These are phyloP conservation scores for Barnettozyma salicaria DNA, from an alignment of 805 yeast species.

Conservation along the genomic window DNA sequence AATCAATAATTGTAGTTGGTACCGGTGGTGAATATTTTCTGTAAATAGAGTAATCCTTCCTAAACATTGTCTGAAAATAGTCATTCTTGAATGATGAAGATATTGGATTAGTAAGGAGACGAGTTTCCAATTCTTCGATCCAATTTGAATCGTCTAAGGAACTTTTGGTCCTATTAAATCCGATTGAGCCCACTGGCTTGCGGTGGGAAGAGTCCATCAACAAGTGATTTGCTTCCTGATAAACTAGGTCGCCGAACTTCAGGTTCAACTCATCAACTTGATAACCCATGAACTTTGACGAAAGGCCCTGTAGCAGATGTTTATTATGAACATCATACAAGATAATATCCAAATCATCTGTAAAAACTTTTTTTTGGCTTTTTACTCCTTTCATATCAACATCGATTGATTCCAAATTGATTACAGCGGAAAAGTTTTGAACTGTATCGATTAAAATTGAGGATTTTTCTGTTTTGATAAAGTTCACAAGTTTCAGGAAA, in stretches of 20 bases:
- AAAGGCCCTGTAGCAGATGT: slow-evolving; percentile 44
- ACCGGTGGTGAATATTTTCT: slow-evolving; percentile 36
- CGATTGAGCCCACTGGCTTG: slow-evolving; percentile 27
- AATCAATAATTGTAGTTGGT: slow-evolving; percentile 57
- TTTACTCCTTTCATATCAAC: too few species aligned
- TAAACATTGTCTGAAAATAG: slow-evolving; percentile 28
- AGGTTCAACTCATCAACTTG: slow-evolving; percentile 34
- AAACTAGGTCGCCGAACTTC: slow-evolving; percentile 18
- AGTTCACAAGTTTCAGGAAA: slow-evolving; percentile 31
- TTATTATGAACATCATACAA: slow-evolving; percentile 14
- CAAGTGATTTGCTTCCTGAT: slow-evolving; percentile 10
- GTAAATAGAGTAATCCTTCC: slow-evolving; percentile 29
- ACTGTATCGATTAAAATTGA: slow-evolving; percentile 32
- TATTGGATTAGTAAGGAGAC: slow-evolving; percentile 30
- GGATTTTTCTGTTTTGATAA: slow-evolving; percentile 21
- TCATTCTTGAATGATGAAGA: slow-evolving; percentile 38
- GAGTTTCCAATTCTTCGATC: slow-evolving; percentile 31
- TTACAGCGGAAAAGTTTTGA: slow-evolving; percentile 38
- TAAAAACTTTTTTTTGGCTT: too few species aligned
- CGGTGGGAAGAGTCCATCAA: slow-evolving; percentile 14
- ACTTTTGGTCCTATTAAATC: slow-evolving; percentile 28
- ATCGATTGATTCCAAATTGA: slow-evolving; percentile 13
- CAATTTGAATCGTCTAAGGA: slow-evolving; percentile 30
- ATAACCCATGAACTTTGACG: slow-evolving; percentile 39
- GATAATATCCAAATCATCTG: too few species aligned